phyloP scores from a whole-genome alignment of 768 basidiomycete genomes.

The Kwoniella dendrophila region DNA sequence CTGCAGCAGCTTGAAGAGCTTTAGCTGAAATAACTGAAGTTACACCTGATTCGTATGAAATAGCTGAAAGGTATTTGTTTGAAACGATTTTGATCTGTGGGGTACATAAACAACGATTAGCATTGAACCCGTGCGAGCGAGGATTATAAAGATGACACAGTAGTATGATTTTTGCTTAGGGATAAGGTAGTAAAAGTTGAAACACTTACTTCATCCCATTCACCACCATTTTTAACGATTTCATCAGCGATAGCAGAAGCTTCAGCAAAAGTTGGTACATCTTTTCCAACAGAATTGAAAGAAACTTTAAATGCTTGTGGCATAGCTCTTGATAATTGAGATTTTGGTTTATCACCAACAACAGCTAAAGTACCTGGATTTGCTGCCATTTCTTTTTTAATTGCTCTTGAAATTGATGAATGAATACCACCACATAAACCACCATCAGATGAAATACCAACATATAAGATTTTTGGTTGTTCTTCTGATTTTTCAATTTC shows the following conservation, averaged over 20 bases:
- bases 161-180: background rate
- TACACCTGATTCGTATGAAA: constrained; percentile 80
- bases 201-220: constrained; percentile 72
- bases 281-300: constrained; percentile 97
- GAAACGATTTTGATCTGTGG: constrained; percentile 58
- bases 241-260: constrained; percentile 92
- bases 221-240: constrained; percentile 78
- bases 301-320: constrained; percentile 72
- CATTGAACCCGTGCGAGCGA: background rate
- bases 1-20: constrained; percentile 78
- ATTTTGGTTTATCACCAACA: constrained; percentile 96
- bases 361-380: constrained; percentile 70
- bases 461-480: constrained; percentile 70
- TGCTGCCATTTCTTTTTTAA: constrained; percentile 67
- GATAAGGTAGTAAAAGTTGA: background rate
- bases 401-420: constrained; percentile 90
- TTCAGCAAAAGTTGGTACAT: constrained; percentile 95
- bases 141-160: background rate
- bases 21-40: constrained; percentile 80
- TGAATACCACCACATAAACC: constrained; percentile 99
- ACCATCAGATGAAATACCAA: constrained; percentile 96
- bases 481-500: constrained; percentile 61
- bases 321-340: constrained; percentile 73
- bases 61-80: constrained; percentile 63
- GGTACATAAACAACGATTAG: constrained; percentile 60